Evolutionary conservation across 176 grass and related monocot genomes (phyloP).

Genomic region (Eremochloa ophiuroides): DNA sequence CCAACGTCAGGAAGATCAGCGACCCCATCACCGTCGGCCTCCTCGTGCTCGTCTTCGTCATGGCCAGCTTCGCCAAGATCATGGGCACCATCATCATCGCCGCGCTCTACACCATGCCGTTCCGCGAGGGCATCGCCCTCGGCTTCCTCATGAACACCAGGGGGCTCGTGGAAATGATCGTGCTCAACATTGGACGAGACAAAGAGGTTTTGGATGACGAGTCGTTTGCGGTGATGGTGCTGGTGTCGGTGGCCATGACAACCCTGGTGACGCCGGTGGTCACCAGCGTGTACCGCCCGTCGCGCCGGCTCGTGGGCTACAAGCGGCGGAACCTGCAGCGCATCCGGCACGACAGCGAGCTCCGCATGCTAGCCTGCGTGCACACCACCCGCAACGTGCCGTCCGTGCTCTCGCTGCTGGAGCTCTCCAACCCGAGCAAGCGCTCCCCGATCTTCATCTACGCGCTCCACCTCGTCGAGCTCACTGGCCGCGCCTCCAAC

Average conservation of each 20-base stretch:
- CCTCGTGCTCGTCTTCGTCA: background rate
- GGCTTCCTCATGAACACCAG: background rate
- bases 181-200: background rate
- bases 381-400: constrained; percentile 82
- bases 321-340: constrained; percentile 83
- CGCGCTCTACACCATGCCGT: background rate
- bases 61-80: background rate
- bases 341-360: constrained; percentile 70
- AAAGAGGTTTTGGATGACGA: constrained; percentile 22
- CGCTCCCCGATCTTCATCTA: constrained; percentile 86
- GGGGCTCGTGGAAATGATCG: background rate
- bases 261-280: constrained; percentile 67
- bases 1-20: background rate
- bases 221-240: constrained; percentile 67
- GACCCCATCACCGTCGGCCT: background rate
- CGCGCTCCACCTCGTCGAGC: constrained; percentile 91
- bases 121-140: background rate
- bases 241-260: constrained; percentile 62
- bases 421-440: constrained; percentile 65
- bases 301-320: constrained; percentile 58
- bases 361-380: constrained; percentile 78
- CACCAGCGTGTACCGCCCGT: constrained; percentile 29
- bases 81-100: background rate
- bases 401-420: constrained; percentile 70
- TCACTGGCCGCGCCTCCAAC: constrained; percentile 75